A percentile compares a stretch with the other conserved stretches of the same genome.
These are phyloP conservation scores for Lentinula sp. DNA, from an alignment of 768 basidiomycete species.

Conservation along the genomic window DNA sequence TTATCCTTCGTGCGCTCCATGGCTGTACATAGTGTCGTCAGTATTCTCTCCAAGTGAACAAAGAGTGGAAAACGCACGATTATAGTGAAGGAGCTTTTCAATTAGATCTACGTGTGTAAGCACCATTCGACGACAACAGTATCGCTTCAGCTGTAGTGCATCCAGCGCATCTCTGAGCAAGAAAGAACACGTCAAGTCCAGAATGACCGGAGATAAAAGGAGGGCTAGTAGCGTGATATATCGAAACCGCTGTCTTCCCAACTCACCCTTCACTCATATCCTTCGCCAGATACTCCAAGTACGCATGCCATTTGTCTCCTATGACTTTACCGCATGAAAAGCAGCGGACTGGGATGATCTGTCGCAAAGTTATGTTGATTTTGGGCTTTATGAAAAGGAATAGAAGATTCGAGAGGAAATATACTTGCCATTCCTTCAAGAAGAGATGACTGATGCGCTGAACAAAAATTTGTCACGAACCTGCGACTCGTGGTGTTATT, in stretches of 20 bases:
- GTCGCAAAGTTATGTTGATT: not conserved
- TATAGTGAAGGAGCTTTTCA: slow-evolving; percentile 94
- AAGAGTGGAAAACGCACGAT: slow-evolving; percentile 53
- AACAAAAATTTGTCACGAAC: not conserved
- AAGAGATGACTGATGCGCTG: not conserved
- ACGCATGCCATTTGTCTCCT: slow-evolving; percentile 92
- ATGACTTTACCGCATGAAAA: slow-evolving; percentile 98
- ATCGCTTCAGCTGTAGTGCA: slow-evolving; percentile 83
- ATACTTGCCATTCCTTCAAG: not conserved
- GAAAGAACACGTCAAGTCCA: not conserved
- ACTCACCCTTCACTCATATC: slow-evolving; percentile 88
- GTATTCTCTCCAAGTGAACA: not conserved
- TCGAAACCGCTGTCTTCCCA: not conserved
- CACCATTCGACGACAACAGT: slow-evolving; percentile 97
- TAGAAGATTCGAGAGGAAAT: not conserved
- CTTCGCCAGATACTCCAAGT: slow-evolving; percentile 72
- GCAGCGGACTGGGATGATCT: slow-evolving; percentile 96
- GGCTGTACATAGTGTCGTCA: slow-evolving; percentile 20
- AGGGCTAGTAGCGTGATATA: no score
- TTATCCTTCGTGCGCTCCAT: slow-evolving; percentile 48
- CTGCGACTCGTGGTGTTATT: not conserved
- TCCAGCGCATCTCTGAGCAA: slow-evolving; percentile 77
- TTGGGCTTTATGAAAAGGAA: no score
- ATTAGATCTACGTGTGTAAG: slow-evolving; percentile 97
- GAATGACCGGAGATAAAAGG: no score